These are phyloP conservation scores for Trichoderma afroharzianum DNA, from an alignment of 2,329 filamentous ascomycete species.

Conservation along the genomic window DNA sequence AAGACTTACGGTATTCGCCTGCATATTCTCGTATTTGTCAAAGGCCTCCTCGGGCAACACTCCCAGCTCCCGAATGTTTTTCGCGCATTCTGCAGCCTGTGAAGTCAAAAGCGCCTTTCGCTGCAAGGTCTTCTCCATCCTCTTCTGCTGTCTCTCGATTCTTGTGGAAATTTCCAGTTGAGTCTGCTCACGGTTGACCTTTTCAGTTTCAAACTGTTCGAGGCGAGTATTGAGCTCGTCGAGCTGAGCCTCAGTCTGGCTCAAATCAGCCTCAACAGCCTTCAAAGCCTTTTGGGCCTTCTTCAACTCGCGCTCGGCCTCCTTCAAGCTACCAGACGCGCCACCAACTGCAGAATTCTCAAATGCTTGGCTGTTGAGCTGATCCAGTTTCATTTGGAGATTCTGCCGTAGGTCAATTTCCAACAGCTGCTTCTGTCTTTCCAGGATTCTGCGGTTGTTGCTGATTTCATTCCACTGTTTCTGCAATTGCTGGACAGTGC, in stretches of 20 bases:
- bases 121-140: constrained; percentile 87
- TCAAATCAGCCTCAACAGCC: constrained; percentile 63
- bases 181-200: constrained; percentile 62
- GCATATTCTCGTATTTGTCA: constrained; percentile 81
- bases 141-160: constrained; percentile 83
- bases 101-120: constrained; percentile 77
- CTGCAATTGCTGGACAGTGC: constrained; percentile 68
- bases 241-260: constrained; percentile 70
- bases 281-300: constrained; percentile 68
- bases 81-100: constrained; percentile 74
- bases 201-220: constrained; percentile 52
- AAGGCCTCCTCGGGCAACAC: constrained; percentile 93
- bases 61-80: constrained; percentile 88
- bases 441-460: constrained; percentile 69
- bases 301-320: constrained; percentile 76
- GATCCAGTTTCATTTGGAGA: constrained; percentile 79
- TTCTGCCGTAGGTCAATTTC: constrained; percentile 90
- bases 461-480: constrained; percentile 74
- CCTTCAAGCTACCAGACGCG: constrained; percentile 64
- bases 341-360: constrained; percentile 61
- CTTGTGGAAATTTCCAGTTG: constrained; percentile 71
- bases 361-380: constrained; percentile 72
- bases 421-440: constrained; percentile 75
- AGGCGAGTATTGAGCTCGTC: constrained; percentile 51
- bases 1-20: constrained; percentile 65